Percentiles rank a stretch among this genome's conserved stretches.
Conservation (phyloP, 805 yeast species). For the Zygoascus bituminiphila region DNA sequence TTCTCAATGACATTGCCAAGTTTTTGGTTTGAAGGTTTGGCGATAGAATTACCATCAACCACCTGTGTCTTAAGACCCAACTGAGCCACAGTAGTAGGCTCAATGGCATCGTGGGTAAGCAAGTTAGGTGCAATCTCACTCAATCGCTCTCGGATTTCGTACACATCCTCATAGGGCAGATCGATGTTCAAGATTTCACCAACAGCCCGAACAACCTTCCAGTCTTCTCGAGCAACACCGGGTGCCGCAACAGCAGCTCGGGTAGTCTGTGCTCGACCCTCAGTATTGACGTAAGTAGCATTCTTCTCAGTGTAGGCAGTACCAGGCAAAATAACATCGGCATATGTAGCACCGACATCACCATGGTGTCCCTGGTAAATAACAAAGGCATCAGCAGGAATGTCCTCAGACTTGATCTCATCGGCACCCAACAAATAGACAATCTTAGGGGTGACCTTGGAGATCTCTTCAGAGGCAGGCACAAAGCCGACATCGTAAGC, state of each 20-base stretch:
- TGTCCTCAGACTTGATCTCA: constrained; percentile 57
- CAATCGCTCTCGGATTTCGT: constrained; percentile 59
- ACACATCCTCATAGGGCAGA: constrained; percentile 68
- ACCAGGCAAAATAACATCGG: constrained; percentile 81
- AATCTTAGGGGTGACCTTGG: constrained; percentile 53
- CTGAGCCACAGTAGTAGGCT: constrained; percentile 45
- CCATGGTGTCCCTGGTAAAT: constrained; percentile 91
- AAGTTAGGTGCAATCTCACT: constrained; percentile 76
- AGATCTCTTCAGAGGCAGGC: constrained; percentile 38
- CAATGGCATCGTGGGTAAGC: constrained; percentile 65
- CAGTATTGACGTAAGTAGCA: constrained; percentile 81
- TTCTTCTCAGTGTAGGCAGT: constrained; percentile 83
- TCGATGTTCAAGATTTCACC: constrained; percentile 65
- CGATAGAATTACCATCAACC: constrained; percentile 29
- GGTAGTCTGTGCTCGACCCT: constrained; percentile 79
- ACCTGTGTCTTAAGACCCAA: constrained; percentile 45
- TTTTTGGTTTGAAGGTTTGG: constrained; percentile 38
- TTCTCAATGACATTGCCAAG: constrained; percentile 68
- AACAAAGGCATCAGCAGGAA: constrained; percentile 80
- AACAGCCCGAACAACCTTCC: constrained; percentile 79
- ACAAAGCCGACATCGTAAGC: constrained; percentile 80
- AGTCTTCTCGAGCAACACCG: constrained; percentile 85
- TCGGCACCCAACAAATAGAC: constrained; percentile 80
- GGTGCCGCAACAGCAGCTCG: constrained; percentile 85
- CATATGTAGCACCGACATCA: constrained; percentile 78